Conservation (phyloP, 805 yeast species). For the Metschnikowia similis region DNA sequence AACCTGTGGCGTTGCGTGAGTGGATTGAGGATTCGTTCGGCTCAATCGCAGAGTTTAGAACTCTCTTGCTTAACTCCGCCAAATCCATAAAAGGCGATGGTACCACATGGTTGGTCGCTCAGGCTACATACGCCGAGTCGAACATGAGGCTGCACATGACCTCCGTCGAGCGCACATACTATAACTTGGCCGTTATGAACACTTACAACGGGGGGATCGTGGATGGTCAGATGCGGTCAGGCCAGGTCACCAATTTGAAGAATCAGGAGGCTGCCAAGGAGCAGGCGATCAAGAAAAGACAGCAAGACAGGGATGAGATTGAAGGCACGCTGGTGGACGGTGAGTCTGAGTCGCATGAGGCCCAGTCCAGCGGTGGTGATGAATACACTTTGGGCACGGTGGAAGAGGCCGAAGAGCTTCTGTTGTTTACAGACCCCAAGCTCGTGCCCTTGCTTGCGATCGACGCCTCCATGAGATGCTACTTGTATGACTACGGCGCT, state of each 20-base stretch:
- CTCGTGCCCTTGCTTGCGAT: constrained; percentile 62
- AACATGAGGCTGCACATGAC: constrained; percentile 23
- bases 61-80: constrained; percentile 66
- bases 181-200: constrained; percentile 62
- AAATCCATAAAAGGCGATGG: constrained; percentile 82
- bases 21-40: constrained; percentile 68
- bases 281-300: constrained; percentile 24
- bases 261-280: constrained; percentile 30
- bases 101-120: constrained; percentile 81
- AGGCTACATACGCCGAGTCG: constrained; percentile 31
- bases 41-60: constrained; percentile 68
- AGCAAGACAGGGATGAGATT: constrained; percentile 20
- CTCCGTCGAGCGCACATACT: constrained; percentile 20
- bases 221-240: constrained; percentile 52
- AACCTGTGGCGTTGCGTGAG: constrained; percentile 32
- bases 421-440: constrained; percentile 34
- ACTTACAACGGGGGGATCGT: constrained; percentile 92
- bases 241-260: constrained; percentile 44
- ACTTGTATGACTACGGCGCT: constrained; percentile 72
- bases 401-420: constrained; percentile 38
- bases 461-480: constrained; percentile 69
- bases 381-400: constrained; percentile 32
- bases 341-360: constrained; percentile 5
- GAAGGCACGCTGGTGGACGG: constrained; percentile 8
- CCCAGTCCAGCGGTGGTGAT: background rate